These are phyloP conservation scores for Podospora comata DNA, from an alignment of 495 filamentous ascomycete species.

Conservation along the genomic window DNA sequence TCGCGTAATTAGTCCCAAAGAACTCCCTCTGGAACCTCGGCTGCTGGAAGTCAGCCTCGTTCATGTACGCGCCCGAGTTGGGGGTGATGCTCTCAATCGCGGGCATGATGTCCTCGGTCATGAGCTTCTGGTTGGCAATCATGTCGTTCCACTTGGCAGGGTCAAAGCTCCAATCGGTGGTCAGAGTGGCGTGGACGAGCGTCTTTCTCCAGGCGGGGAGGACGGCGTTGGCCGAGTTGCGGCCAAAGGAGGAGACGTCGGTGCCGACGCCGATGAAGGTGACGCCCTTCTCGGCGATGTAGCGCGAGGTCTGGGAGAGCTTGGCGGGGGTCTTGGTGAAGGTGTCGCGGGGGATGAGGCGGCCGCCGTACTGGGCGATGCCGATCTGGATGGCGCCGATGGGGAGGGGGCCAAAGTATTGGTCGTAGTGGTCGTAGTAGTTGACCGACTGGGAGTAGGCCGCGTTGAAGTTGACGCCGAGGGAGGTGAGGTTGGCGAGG, in stretches of 20 bases:
- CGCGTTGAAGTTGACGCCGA: slow-evolving; percentile 32
- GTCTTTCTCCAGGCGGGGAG: slow-evolving; percentile 44
- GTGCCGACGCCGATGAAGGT: slow-evolving; percentile 39
- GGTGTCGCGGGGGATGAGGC: slow-evolving; percentile 55
- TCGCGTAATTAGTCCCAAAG: slow-evolving; percentile 49
- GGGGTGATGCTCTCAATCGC: slow-evolving; percentile 37
- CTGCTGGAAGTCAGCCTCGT: slow-evolving; percentile 49
- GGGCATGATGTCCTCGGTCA: slow-evolving; percentile 36
- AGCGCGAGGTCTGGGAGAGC: slow-evolving; percentile 40
- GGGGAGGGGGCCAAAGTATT: slow-evolving; percentile 42
- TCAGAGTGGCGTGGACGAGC: slow-evolving; percentile 27
- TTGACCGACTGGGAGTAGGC: slow-evolving; percentile 34
- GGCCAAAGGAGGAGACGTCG: slow-evolving; percentile 29
- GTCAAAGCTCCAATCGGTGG: slow-evolving; percentile 28
- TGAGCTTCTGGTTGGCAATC: slow-evolving; percentile 27
- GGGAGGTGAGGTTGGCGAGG: slow-evolving; percentile 27
- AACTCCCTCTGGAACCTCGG: slow-evolving; percentile 51
- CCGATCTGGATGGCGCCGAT: slow-evolving; percentile 44
- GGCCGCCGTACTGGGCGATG: slow-evolving; percentile 55
- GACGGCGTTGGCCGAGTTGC: slow-evolving; percentile 45
- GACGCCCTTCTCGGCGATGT: slow-evolving; percentile 41
- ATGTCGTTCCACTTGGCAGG: slow-evolving; percentile 25
- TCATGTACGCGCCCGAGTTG: slow-evolving; percentile 44
- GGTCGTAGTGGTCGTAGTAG: slow-evolving; percentile 48
- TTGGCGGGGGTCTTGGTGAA: slow-evolving; percentile 34